phyloP scores from a whole-genome alignment of 1,284 basidiomycete genomes.

The Leccinum subspadiceum region DNA sequence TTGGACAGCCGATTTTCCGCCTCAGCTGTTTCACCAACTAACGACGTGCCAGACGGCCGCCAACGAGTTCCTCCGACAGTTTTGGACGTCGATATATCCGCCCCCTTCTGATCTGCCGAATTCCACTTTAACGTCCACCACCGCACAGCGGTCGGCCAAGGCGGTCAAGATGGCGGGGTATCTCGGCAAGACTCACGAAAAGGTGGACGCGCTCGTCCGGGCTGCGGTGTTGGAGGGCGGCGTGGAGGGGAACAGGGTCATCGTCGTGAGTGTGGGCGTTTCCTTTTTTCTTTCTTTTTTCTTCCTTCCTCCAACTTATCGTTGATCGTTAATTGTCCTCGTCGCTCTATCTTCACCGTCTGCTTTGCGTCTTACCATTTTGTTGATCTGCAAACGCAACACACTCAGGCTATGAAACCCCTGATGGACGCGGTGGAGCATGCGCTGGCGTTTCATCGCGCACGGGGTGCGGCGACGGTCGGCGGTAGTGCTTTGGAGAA shows the following conservation, averaged over 20 bases:
- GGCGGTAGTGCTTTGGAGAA: not conserved
- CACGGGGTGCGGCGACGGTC: conserved; percentile 10
- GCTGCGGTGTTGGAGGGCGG: conserved; percentile 60
- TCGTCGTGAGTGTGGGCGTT: conserved; percentile 51
- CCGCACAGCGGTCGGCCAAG: conserved; percentile 67
- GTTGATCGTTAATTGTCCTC: not conserved
- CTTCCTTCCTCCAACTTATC: not conserved
- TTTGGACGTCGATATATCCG: conserved; percentile 89
- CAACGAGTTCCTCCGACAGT: conserved; percentile 95
- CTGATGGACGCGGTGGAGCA: conserved; percentile 76
- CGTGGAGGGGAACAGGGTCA: conserved; percentile 62
- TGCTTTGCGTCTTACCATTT: not conserved
- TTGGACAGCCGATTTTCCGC: conserved; percentile 72
- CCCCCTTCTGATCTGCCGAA: conserved; percentile 57
- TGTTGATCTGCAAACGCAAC: not conserved
- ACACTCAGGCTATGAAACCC: conserved; percentile 75
- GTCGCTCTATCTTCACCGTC: not conserved
- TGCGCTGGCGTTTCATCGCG: conserved; percentile 62
- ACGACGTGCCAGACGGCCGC: conserved; percentile 88
- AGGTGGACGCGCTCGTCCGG: conserved; percentile 73
- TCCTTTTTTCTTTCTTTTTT: not conserved
- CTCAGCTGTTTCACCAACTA: conserved; percentile 76
- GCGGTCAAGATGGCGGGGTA: conserved; percentile 85
- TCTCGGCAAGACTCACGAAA: conserved; percentile 74
- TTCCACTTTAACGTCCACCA: conserved; percentile 30